Base-by-base conservation (phyloP, 495 filamentous ascomycete species). In the Penicillium odoratum region DNA sequence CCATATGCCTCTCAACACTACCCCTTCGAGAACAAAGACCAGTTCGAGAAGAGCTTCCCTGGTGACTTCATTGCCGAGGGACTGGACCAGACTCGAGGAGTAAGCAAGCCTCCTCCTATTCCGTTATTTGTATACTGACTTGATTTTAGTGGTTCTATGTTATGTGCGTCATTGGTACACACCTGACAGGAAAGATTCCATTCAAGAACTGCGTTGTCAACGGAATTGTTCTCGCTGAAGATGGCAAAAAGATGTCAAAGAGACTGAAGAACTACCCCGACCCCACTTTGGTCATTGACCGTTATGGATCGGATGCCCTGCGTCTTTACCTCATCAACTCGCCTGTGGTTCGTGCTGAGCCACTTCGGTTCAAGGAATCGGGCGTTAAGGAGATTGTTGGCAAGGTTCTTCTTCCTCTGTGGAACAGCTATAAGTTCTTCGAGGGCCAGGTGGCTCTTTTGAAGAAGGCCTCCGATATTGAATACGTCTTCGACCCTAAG, bases 231-330 rank as follows among this genome's bases (percentile, higher is more conserved):
- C 80, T 98, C 31, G 94, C 88, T 7, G 92, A 96, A 71, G 92
- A 98, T 65, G 94, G 94, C 51, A 97, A 97, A 79, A 98, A 98
- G 79, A 98, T 98, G 94, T 97, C 93, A 1, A 98, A 98, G 78
- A 84, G 95, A 42, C 78, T 97, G 40, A 94, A 97, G 79, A 98
- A 98, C 72, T 98, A 97, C 69, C 95, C 95, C 8, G 95, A 98
- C 66, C 94, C 95, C 10, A 75, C 74, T 34, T 68, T 92, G 18
- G 83, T 98, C 61, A 97, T 98, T 81, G 72, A 88, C 47, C 86
- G 87, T 55, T 97, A 96, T 65, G 94, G 94, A 25, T 92, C 93
- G 6, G 94, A 98, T 76, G 94, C 94, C 31, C 83, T 98, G 30
- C 87, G 94, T 52, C 81, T 98, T 6, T 98, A 98, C 67, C 81